Evolutionary conservation across 176 grass and related monocot genomes (phyloP).

Genomic region (Oryza officinalis): DNA sequence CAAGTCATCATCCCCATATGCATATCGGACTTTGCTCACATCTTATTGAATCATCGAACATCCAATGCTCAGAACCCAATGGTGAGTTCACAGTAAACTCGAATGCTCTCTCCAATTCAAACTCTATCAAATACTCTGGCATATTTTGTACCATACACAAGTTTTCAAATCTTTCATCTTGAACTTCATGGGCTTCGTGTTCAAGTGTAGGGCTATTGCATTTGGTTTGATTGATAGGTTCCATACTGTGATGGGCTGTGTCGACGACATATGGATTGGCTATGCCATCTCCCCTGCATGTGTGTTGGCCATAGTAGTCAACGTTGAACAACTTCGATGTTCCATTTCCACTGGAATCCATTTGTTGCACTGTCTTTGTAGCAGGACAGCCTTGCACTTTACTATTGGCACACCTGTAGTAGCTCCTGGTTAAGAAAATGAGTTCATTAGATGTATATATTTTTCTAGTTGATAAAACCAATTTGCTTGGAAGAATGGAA

Average conservation of each 20-base stretch:
- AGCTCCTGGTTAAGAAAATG: conserved; percentile 31
- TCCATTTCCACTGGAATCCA: conserved; percentile 8
- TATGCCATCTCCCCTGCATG: background rate
- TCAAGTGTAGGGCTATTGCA: background rate
- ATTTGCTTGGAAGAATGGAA: background rate
- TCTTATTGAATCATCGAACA: background rate
- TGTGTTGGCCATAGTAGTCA: conserved; percentile 25
- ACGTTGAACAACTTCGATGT: background rate
- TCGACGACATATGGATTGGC: background rate
- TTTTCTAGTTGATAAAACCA: background rate
- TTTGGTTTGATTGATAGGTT: background rate
- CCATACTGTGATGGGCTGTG: background rate
- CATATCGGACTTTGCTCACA: background rate
- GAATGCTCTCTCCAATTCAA: background rate
- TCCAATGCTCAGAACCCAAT: conserved; percentile 8
- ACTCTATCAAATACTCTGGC: conserved; percentile 14
- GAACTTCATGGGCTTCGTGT: background rate
- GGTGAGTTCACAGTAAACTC: background rate
- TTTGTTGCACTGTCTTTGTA: conserved; percentile 41
- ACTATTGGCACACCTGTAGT: conserved; percentile 39
- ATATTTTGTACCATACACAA: background rate
- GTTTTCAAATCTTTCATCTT: conserved; percentile 14
- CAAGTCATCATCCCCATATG: background rate
- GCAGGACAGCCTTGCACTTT: conserved; percentile 33
- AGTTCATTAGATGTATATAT: background rate